Evolutionary conservation across 2,329 filamentous ascomycete species (phyloP), one percentile per base, ranked within the genome.

Genomic region (Epichloe gansuensis): DNA sequence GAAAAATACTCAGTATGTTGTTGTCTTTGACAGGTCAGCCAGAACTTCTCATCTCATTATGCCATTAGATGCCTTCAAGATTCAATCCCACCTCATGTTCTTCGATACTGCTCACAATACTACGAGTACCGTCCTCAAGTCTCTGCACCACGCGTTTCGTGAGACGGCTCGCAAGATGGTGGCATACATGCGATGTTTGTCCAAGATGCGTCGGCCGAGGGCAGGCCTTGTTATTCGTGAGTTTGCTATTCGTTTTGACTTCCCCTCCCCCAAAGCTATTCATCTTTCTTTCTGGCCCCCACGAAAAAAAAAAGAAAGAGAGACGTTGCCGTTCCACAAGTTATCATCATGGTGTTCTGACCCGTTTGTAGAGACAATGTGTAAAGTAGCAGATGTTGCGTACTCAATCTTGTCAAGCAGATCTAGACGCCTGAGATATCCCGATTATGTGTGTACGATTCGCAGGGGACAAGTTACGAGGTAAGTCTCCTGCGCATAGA

Each of bases 71-170:
- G 71, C 82, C 3, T 89, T 97, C 73, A 91, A 90, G 65, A 82
- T 93, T 50, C 88, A 95, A 64, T 83, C 90, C 50, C 86, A 93
- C 60, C 74, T 81, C 48, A 91, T 94, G 82, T 86, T 89, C 65
- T 84, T 88, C 60, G 89, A 94, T 65, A 87, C 86, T 4, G 69
- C 75, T 3, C 83, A 91, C 72, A 97, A 97, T 69, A 79, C 82
- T 3, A 64, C 77, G 7, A 59, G 65, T 4, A 87, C 83, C 0
- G 85, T 93, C 12, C 72, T 91, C 4, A 67, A 70, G n/a, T 95
- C 93, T 59, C 71, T 96, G 3, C 80, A 84, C 61, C 75, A 77
- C n/a, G 82, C 82, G 35, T 91, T 96, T 61, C 62, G 73, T 17
- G 88, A 94, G 65, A 83, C 86, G 6, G 90, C 88, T 8, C 82